Base-by-base conservation (phyloP, 768 basidiomycete genomes). In the Roridomyces roridus region DNA sequence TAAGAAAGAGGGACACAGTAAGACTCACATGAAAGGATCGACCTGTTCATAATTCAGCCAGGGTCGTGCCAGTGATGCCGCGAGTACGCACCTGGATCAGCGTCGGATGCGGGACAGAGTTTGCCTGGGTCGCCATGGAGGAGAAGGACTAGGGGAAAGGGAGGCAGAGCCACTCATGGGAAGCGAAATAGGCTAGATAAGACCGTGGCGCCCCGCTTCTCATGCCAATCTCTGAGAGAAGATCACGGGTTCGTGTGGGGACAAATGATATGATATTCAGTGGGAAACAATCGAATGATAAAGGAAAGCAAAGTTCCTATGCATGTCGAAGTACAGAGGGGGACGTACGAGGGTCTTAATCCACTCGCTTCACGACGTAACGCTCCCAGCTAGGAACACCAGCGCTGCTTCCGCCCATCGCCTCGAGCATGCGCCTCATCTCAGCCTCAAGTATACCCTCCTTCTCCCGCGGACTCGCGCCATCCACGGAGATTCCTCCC, bases 1-100 rank as follows among this genome's bases (percentile, higher is more conserved):
- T 46, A 44, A 36, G 24, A 40, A 20, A 43, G 43, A 28, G n/a
- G n/a, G n/a, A n/a, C n/a, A n/a, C n/a, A n/a, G n/a, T n/a, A n/a
- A n/a, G n/a, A n/a, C 85, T 76, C 63, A 89, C 86, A 84, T 64
- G 66, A 89, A 88, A 2, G 89, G 88, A 67, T 91, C 87, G 46
- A 89, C 80, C 87, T 88, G 29, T 2, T 15, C 51, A 25, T 45
- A 29, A 46, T 1, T 39, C 12, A n/a, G 34, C 18, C 31, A 29
- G n/a, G 15, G 31, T 40, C 15, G 17, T n/a, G 6, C 29, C 25
- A 20, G 47, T 5, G 20, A 18, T 4, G 21, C 46, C 51, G 14
- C n/a, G 8, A 26, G 11, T 21, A 24, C 74, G 58, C 57, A 86
- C 86, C 70, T 81, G 69, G 51, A 89, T 76, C 31, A 88, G 60